These are phyloP conservation scores for Aphanocladium album DNA, from an alignment of 2,329 filamentous ascomycete species.

Conservation along the genomic window DNA sequence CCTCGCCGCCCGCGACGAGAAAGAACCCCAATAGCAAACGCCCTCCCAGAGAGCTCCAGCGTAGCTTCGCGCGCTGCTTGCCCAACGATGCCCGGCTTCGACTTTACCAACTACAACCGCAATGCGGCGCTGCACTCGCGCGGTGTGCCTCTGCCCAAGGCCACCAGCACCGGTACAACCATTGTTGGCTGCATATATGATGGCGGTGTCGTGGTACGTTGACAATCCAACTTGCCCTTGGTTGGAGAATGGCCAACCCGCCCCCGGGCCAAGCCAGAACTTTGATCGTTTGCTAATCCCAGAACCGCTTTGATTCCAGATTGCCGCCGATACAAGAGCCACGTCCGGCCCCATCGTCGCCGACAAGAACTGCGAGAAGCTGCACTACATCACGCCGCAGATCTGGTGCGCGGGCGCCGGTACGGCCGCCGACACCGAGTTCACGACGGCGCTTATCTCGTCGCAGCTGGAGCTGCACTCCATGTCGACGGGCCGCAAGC, in stretches of 20 bases:
- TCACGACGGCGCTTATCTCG: constrained; percentile 96
- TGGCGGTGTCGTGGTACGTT: constrained; percentile 84
- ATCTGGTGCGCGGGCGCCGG: constrained; percentile 99
- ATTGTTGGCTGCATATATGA: constrained; percentile 97
- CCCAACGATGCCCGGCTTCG: constrained; percentile 80
- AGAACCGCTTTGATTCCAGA: too few species aligned
- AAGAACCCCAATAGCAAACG: background rate
- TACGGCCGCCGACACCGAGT: constrained; percentile 97
- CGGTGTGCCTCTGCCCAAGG: constrained; percentile 92
- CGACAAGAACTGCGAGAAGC: constrained; percentile 99
- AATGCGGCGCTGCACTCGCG: constrained; percentile 92
- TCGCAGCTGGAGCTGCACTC: constrained; percentile 97
- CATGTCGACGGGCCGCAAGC: constrained; percentile 91
- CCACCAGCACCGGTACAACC: constrained; percentile 96
- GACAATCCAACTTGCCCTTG: background rate
- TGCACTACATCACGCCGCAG: constrained; percentile 96
- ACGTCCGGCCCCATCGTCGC: constrained; percentile 97
- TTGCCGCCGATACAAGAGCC: constrained; percentile 95
- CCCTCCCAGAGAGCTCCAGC: background rate
- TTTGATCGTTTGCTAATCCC: background rate
- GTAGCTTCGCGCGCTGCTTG: background rate
- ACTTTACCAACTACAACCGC: constrained; percentile 99
- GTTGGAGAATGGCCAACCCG: too few species aligned
- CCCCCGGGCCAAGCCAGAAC: too few species aligned
- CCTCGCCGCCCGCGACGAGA: background rate